Evolutionary conservation across 2,329 filamentous ascomycete genomes (phyloP).

Genomic region (Phyllosticta paracitricarpa): DNA sequence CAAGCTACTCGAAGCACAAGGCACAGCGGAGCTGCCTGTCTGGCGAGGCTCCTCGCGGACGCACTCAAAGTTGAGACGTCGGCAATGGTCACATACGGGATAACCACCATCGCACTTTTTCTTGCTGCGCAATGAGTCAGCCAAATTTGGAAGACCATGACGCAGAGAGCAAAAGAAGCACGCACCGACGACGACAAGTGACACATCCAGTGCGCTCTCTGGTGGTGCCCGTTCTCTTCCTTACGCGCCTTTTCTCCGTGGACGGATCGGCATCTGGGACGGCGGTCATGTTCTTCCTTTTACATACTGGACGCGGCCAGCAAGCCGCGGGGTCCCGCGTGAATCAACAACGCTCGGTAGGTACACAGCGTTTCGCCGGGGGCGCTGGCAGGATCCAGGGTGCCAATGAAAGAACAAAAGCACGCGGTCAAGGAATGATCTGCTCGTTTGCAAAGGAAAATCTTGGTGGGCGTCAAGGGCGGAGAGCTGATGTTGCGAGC

Average conservation of each 20-base stretch:
- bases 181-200: constrained; percentile 10
- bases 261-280: constrained; percentile 1
- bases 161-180: not conserved
- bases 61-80: constrained; percentile 10
- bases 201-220: constrained; percentile 10
- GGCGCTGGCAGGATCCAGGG: not conserved
- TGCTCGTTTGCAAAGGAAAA: not conserved
- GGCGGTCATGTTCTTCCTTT: constrained; percentile 1
- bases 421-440: not conserved
- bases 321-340: not conserved
- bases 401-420: not conserved
- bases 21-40: not conserved
- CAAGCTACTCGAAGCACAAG: not conserved
- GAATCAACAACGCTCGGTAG: not conserved
- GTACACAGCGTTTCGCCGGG: not conserved
- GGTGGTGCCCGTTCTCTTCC: constrained; percentile 10
- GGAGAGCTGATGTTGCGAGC: not conserved
- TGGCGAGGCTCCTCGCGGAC: constrained; percentile 9
- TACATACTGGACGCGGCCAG: not conserved
- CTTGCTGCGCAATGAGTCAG: constrained; percentile 3
- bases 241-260: constrained; percentile 4
- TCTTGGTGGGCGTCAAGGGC: not conserved
- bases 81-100: constrained; percentile 8
- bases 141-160: not conserved
- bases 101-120: constrained; percentile 10